Evolutionary conservation across 2,329 filamentous ascomycete genomes (phyloP).

Genomic region (Fusarium pilosicola): DNA sequence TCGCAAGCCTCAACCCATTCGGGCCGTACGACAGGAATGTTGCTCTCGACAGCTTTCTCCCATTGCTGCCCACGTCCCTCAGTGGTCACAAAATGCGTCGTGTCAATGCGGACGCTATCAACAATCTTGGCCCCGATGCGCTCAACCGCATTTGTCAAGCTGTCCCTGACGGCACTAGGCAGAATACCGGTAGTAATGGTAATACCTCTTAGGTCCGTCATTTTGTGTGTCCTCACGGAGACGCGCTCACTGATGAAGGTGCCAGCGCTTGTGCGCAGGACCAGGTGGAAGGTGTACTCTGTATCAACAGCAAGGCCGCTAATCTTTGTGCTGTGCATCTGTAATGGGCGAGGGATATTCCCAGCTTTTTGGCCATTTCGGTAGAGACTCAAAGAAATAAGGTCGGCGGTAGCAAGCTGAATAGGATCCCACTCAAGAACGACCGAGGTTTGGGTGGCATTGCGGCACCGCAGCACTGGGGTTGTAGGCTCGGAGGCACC

Average conservation of each 20-base stretch:
- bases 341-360: slow-evolving; percentile 86
- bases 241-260: slow-evolving; percentile 87
- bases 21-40: slow-evolving; percentile 94
- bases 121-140: slow-evolving; percentile 93
- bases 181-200: slow-evolving; percentile 93
- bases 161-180: slow-evolving; percentile 76
- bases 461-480: slow-evolving; percentile 88
- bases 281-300: slow-evolving; percentile 93
- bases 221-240: slow-evolving; percentile 92
- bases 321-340: slow-evolving; percentile 96
- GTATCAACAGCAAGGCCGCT: slow-evolving; percentile 95
- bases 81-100: slow-evolving; percentile 97
- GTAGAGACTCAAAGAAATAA: slow-evolving; percentile 89
- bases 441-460: slow-evolving; percentile 97
- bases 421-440: slow-evolving; percentile 99
- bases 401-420: slow-evolving; percentile 88
- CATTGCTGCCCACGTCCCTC: slow-evolving; percentile 89
- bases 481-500: slow-evolving; percentile 80
- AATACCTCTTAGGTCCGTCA: slow-evolving; percentile 96
- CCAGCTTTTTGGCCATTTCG: slow-evolving; percentile 97
- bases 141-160: slow-evolving; percentile 78
- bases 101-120: slow-evolving; percentile 92
- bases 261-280: slow-evolving; percentile 89
- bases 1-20: slow-evolving; percentile 99
- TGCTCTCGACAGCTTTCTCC: slow-evolving; percentile 98